Conservation (phyloP, 225 moss, liverwort and hornwort genomes). For the Polytrichum commune region DNA sequence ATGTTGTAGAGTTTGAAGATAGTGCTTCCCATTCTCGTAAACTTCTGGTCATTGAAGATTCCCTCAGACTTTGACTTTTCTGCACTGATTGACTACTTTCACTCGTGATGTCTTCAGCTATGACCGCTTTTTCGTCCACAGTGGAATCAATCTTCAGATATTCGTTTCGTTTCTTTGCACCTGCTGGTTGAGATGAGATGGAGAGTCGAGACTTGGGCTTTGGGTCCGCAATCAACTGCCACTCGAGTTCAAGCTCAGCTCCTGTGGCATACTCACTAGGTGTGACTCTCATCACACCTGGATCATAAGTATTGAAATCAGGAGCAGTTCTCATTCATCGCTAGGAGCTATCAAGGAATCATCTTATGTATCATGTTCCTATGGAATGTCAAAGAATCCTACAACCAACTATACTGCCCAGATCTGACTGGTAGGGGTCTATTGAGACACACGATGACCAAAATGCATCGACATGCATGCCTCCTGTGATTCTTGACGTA, state of each 20-base stretch:
- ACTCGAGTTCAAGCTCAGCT: slow-evolving; percentile 69
- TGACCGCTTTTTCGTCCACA: slow-evolving; percentile 9
- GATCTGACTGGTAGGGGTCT: not conserved
- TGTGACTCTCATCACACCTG: slow-evolving; percentile 37
- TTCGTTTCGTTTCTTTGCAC: slow-evolving; percentile 15
- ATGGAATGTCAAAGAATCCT: not conserved
- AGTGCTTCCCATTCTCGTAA: slow-evolving; percentile 15
- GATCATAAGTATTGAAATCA: slow-evolving; percentile 16
- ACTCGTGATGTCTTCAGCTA: slow-evolving; percentile 4
- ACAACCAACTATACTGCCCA: not conserved
- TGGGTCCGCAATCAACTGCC: slow-evolving; percentile 74
- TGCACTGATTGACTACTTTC: not conserved
- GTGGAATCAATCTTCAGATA: slow-evolving; percentile 11
- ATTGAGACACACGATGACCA: not conserved
- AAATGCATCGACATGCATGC: not conserved
- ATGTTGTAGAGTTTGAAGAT: not conserved
- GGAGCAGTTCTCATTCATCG: not conserved
- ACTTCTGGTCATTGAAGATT: slow-evolving; percentile 11
- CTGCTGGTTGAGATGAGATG: slow-evolving; percentile 27
- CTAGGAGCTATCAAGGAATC: not conserved
- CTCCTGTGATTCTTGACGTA: not conserved
- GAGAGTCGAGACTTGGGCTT: slow-evolving; percentile 39
- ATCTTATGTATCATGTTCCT: not conserved
- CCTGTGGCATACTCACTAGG: slow-evolving; percentile 42
- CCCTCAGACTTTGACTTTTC: slow-evolving; percentile 5